Conservation (phyloP, 2,329 filamentous ascomycete species). For the Arthrobotrys megalospora region DNA sequence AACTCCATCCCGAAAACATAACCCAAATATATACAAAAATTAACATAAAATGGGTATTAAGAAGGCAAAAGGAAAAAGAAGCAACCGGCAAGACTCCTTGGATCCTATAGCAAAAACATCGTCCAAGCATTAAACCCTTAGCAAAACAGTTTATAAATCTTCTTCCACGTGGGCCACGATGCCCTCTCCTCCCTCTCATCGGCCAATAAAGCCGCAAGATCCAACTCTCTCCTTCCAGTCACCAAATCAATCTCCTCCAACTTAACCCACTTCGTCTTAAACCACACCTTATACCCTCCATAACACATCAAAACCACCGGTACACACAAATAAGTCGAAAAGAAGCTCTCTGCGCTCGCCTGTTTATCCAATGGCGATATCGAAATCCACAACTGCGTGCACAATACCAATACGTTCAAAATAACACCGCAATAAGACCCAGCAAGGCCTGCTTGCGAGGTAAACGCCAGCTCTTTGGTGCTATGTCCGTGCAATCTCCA, state of each 20-base stretch:
- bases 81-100: background rate
- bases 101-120: background rate
- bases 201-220: conserved; percentile 81
- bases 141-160: conserved; percentile 80
- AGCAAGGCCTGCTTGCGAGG: conserved; percentile 81
- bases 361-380: conserved; percentile 78
- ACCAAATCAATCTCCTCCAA: conserved; percentile 85
- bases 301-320: conserved; percentile 80
- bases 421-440: conserved; percentile 85
- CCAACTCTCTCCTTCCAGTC: conserved; percentile 87
- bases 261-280: conserved; percentile 77
- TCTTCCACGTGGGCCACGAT: conserved; percentile 83
- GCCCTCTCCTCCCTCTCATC: conserved; percentile 83
- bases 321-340: conserved; percentile 79
- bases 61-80: background rate
- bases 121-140: conserved; percentile 66
- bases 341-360: conserved; percentile 77
- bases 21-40: conserved; percentile 22
- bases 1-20: conserved; percentile 3
- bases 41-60: conserved; percentile 33
- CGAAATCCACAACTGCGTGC: conserved; percentile 90
- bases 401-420: conserved; percentile 82
- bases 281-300: conserved; percentile 81
- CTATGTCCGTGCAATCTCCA: conserved; percentile 79
- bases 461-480: conserved; percentile 85